Conservation (phyloP, 1,284 basidiomycete genomes). For the Austroboletus niveus region DNA sequence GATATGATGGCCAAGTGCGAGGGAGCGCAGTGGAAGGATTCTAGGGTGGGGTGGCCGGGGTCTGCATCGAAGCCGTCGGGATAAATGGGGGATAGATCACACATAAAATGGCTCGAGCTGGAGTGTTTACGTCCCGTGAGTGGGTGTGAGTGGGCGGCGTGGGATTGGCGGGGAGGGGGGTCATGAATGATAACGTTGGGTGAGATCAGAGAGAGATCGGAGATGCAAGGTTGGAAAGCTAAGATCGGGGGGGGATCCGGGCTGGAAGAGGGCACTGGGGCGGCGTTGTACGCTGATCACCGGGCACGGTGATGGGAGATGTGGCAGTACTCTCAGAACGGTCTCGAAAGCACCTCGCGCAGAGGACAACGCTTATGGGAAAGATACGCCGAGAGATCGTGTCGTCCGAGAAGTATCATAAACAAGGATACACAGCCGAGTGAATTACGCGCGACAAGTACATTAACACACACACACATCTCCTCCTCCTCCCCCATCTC, state of each 20-base stretch:
- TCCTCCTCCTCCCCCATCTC: background rate
- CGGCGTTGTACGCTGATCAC: constrained; percentile 26
- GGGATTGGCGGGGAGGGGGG: constrained; percentile 23
- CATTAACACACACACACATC: constrained; percentile 18
- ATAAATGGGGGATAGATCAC: constrained; percentile 20
- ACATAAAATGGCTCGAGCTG: constrained; percentile 1
- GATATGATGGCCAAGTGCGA: background rate
- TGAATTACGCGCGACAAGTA: constrained; percentile 12
- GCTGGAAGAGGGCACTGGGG: constrained; percentile 4
- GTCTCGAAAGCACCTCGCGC: constrained; percentile 20
- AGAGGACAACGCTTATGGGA: constrained; percentile 33
- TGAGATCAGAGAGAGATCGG: constrained; percentile 32
- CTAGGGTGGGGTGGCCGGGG: constrained; percentile 26
- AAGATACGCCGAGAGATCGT: constrained; percentile 31
- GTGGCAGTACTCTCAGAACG: constrained; percentile 21
- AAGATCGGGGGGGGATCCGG: constrained; percentile 31
- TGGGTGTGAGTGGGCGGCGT: constrained; percentile 13
- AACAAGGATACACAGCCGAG: constrained; percentile 32
- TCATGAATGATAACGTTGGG: constrained; percentile 31
- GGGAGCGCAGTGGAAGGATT: background rate
- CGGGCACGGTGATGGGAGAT: constrained; percentile 17
- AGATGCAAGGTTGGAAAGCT: constrained; percentile 31
- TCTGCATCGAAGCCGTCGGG: constrained; percentile 15
- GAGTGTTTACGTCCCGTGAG: too few species aligned
- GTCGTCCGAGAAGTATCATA: constrained; percentile 18